These are phyloP conservation scores for Caryopteris hybrid DNA, from an alignment of 305 asterid species.

Conservation along the genomic window DNA sequence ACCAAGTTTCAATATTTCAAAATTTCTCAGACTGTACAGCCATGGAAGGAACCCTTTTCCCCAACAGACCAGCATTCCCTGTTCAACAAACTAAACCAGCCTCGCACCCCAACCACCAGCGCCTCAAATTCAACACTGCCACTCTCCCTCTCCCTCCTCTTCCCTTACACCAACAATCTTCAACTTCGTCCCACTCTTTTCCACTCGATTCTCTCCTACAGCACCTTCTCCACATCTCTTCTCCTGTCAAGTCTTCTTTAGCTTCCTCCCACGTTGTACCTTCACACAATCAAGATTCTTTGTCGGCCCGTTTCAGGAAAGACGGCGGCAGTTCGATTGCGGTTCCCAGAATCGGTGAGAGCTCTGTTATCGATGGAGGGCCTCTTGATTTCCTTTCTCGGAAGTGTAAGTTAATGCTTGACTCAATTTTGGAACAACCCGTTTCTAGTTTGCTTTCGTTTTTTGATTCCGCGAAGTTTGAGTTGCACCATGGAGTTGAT, in stretches of 20 bases:
- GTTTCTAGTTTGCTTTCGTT: constrained; percentile 42
- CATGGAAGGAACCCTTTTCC: constrained; percentile 84
- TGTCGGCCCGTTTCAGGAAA: constrained; percentile 35
- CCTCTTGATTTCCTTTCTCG: constrained; percentile 63
- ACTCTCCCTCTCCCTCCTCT: constrained; percentile 62
- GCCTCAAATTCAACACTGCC: constrained; percentile 45
- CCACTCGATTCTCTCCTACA: constrained; percentile 81
- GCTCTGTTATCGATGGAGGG: constrained; percentile 23
- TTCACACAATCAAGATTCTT: constrained; percentile 31
- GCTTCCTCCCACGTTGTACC: constrained; percentile 34
- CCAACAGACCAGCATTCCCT: constrained; percentile 68
- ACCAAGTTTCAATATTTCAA: neutral
- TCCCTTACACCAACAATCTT: constrained; percentile 34
- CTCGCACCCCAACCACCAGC: constrained; percentile 31
- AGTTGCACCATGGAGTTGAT: constrained; percentile 58
- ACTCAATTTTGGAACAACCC: constrained; percentile 55
- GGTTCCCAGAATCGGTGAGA: constrained; percentile 30
- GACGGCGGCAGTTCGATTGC: constrained; percentile 27
- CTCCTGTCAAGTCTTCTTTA: constrained; percentile 31
- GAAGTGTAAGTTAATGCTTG: constrained; percentile 65
- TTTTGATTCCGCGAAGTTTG: constrained; percentile 54
- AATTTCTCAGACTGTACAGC: neutral
- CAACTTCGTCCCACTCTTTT: constrained; percentile 43
- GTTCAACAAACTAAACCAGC: constrained; percentile 51
- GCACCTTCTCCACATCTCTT: constrained; percentile 65